phyloP scores from a whole-genome alignment of 73 alveolate genomes.

The Loxodes magnus region DNA sequence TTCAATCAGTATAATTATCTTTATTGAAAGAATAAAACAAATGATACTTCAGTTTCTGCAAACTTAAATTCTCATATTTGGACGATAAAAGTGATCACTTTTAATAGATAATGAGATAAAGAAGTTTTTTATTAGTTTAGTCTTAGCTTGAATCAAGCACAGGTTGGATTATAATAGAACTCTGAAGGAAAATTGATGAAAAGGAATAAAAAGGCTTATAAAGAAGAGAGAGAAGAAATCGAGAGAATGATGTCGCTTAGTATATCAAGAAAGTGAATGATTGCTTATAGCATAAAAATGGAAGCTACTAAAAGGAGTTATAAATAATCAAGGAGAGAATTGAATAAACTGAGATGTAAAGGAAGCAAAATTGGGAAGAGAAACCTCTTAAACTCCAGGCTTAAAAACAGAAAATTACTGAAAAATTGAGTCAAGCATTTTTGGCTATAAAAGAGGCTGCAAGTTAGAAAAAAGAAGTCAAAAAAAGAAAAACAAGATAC shows the following conservation, averaged over 20 bases:
- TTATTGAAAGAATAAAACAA: constrained; percentile 25
- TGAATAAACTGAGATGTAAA: constrained; percentile 5
- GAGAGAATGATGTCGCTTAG: constrained; percentile 31
- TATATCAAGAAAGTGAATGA: constrained; percentile 16
- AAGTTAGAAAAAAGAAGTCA: constrained; percentile 3
- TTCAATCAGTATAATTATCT: constrained; percentile 16
- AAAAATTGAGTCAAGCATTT: constrained; percentile 14
- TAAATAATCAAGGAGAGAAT: constrained; percentile 3
- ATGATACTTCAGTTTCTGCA: constrained; percentile 21
- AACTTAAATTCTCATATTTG: constrained; percentile 19
- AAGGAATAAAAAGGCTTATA: constrained; percentile 37
- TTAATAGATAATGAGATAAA: constrained; percentile 12
- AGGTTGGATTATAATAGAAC: constrained; percentile 24
- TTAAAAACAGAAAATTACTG: constrained; percentile 12
- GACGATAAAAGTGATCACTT: constrained; percentile 32
- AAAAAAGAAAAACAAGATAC: background rate
- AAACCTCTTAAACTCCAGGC: constrained; percentile 1
- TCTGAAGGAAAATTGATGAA: constrained; percentile 16
- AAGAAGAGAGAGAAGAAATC: constrained; percentile 33
- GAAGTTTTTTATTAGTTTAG: constrained; percentile 20
- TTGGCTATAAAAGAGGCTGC: constrained; percentile 15
- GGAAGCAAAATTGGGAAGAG: constrained; percentile 10
- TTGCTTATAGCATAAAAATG: background rate
- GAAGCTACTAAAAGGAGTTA: constrained; percentile 8
- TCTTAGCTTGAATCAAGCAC: constrained; percentile 22